These are phyloP conservation scores for Eutypella sp. DNA, from an alignment of 2,329 filamentous ascomycete species.

Conservation along the genomic window DNA sequence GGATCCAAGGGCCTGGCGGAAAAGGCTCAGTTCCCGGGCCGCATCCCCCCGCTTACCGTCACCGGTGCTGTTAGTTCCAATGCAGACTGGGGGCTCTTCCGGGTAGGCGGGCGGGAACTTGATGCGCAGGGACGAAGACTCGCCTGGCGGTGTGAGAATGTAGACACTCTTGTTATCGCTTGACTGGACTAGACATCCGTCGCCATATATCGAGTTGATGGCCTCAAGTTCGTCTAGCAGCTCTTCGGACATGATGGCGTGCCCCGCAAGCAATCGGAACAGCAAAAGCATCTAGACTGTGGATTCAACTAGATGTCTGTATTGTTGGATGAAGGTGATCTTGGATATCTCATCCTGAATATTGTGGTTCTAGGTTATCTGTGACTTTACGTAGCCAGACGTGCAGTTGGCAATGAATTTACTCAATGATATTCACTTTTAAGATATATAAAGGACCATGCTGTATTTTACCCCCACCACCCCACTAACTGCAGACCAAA, in stretches of 20 bases:
- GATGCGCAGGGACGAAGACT: constrained; percentile 53
- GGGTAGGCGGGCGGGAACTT: constrained; percentile 74
- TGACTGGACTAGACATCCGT: constrained; percentile 50
- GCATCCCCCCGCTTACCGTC: constrained; percentile 67
- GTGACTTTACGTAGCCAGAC: no score
- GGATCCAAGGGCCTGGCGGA: constrained; percentile 60
- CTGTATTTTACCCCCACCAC: no score
- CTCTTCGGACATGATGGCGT: constrained; percentile 47
- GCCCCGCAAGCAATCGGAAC: no score
- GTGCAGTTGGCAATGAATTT: no score
- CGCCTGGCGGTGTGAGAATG: constrained; percentile 62
- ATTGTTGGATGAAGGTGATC: no score
- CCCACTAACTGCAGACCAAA: no score
- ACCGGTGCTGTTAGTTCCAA: constrained; percentile 76
- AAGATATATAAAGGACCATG: no score
- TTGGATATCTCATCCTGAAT: no score
- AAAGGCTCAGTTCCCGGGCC: constrained; percentile 61
- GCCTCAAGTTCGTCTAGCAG: constrained; percentile 72
- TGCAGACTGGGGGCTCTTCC: constrained; percentile 62
- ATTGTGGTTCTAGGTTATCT: no score
- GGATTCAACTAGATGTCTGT: no score
- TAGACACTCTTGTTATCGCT: constrained; percentile 40
- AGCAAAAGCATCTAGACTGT: no score
- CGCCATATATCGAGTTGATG: constrained; percentile 79
- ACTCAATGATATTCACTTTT: no score